Conservation (phyloP, 345 rosid genomes). For the Zanthoxylum bungeanum region DNA sequence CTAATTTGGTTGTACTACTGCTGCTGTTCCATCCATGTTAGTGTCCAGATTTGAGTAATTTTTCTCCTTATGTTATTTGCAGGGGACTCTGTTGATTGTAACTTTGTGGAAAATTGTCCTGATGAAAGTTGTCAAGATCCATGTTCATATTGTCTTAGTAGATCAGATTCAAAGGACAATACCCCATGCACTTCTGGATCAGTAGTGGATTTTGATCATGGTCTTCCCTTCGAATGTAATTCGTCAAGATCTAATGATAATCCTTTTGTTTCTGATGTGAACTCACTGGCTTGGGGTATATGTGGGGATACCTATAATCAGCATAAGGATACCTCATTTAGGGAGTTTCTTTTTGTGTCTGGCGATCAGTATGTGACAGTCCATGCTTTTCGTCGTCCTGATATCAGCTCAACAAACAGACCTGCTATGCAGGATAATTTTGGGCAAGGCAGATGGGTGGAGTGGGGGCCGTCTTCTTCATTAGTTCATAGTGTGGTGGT, state of each 20-base stretch:
- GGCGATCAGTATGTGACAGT: slow-evolving; percentile 63
- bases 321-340: slow-evolving; percentile 58
- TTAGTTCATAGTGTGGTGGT: slow-evolving; percentile 20
- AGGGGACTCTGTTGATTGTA: slow-evolving; percentile 38
- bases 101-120: slow-evolving; percentile 24
- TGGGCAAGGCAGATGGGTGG: slow-evolving; percentile 77
- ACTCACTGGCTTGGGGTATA: slow-evolving; percentile 87
- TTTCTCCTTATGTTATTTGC: slow-evolving; percentile 17
- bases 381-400: slow-evolving; percentile 69
- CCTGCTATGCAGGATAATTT: slow-evolving; percentile 36
- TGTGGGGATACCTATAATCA: slow-evolving; percentile 69
- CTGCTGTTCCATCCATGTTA: slow-evolving; percentile 10
- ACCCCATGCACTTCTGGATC: slow-evolving; percentile 48
- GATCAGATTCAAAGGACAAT: slow-evolving; percentile 44
- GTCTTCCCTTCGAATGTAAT: slow-evolving; percentile 32
- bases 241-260: slow-evolving; percentile 35
- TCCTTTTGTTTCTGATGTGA: slow-evolving; percentile 64
- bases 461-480: slow-evolving; percentile 70
- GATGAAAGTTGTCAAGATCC: slow-evolving; percentile 37
- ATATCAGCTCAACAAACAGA: slow-evolving; percentile 23
- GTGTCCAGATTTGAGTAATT: slow-evolving; percentile 3
- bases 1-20: neutral
- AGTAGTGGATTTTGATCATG: slow-evolving; percentile 40
- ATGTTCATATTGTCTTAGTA: slow-evolving; percentile 33
- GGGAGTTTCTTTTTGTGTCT: slow-evolving; percentile 79